These are phyloP conservation scores for Exobasidium cylindrosporum DNA, from an alignment of 1,284 basidiomycete genomes.

Conservation along the genomic window DNA sequence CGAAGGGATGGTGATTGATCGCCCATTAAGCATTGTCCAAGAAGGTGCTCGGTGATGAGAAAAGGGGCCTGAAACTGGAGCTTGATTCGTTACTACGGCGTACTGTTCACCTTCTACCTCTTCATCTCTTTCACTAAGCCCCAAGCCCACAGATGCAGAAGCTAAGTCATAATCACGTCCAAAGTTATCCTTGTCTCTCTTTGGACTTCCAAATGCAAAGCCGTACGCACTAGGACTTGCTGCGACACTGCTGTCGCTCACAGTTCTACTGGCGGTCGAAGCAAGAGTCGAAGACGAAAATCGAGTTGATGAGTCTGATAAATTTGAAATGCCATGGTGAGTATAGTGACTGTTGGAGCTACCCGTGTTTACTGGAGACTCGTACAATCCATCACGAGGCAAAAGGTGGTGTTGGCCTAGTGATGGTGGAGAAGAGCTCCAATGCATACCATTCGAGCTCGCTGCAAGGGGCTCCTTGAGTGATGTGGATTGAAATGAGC, in stretches of 20 bases:
- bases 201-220: neutral
- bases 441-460: no score
- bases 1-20: no score
- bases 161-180: neutral
- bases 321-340: neutral
- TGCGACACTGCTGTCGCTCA: slow-evolving; percentile 23
- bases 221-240: slow-evolving; percentile 27
- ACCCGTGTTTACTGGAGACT: neutral
- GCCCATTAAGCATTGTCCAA: slow-evolving; percentile 23
- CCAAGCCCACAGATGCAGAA: neutral
- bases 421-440: neutral
- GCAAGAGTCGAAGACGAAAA: slow-evolving; percentile 18
- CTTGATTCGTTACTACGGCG: neutral
- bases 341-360: neutral
- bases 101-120: neutral
- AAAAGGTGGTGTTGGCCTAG: neutral
- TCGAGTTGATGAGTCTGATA: slow-evolving; percentile 4
- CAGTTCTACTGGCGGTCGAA: slow-evolving; percentile 20
- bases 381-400: neutral
- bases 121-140: neutral
- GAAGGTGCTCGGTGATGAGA: slow-evolving; percentile 34
- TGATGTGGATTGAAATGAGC: no score
- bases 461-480: no score
- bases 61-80: slow-evolving; percentile 26
- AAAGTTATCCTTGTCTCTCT: neutral